Evolutionary conservation across 768 basidiomycete species (phyloP).

Genomic region (Leccinum sublutescens): DNA sequence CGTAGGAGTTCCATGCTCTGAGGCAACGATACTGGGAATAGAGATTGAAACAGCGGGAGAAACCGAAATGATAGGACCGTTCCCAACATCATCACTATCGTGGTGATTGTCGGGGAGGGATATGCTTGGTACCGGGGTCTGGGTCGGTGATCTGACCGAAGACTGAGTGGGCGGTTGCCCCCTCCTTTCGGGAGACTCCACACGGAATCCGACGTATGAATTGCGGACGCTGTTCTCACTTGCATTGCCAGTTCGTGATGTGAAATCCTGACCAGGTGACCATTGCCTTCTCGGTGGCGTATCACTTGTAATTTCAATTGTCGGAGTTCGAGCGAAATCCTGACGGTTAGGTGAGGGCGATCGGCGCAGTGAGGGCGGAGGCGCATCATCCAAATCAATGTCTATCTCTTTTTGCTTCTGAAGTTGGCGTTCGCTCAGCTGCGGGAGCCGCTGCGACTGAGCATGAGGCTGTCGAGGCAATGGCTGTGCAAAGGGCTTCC

Average conservation of each 20-base stretch:
- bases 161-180: not conserved
- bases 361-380: conserved; percentile 41
- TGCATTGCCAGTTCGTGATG: conserved; percentile 11
- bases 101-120: conserved; percentile 28
- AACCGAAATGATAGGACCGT: conserved; percentile 30
- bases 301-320: conserved; percentile 31
- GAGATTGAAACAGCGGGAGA: conserved; percentile 25
- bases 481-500: conserved; percentile 17
- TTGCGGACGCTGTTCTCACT: conserved; percentile 9
- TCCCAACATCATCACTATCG: conserved; percentile 1
- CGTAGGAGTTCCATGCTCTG: conserved; percentile 18
- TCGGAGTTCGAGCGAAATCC: conserved; percentile 19
- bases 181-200: conserved; percentile 20
- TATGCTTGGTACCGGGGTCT: conserved; percentile 45
- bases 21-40: conserved; percentile 31
- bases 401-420: conserved; percentile 24
- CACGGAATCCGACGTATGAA: conserved; percentile 5
- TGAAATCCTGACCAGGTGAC: conserved; percentile 23
- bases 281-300: conserved; percentile 29
- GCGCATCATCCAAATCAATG: conserved; percentile 43
- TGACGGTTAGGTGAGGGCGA: conserved; percentile 32
- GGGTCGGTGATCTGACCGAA: conserved; percentile 5
- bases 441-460: conserved; percentile 15
- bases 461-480: conserved; percentile 8
- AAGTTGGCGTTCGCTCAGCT: conserved; percentile 26